A percentile compares a stretch with the other conserved stretches of the same genome.
phyloP scores from a whole-genome alignment of 2,329 filamentous ascomycete species.

The Ophidiomyces ophidiicola region DNA sequence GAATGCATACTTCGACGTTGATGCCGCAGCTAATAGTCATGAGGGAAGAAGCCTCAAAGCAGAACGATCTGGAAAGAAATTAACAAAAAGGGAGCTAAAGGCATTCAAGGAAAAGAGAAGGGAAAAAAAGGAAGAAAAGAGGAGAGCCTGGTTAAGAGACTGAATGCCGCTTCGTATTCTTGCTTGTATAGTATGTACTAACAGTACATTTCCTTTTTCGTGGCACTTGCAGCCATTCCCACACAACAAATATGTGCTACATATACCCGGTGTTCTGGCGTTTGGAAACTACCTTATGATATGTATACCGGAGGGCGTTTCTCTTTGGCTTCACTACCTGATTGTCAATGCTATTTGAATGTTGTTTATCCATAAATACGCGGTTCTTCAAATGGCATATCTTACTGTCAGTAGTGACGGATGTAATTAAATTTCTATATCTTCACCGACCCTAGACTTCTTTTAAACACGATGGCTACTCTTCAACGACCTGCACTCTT shows the following conservation, averaged over 20 bases:
- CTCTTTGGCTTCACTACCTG: neutral
- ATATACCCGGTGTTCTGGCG: slow-evolving; percentile 10
- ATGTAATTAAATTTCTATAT: no score
- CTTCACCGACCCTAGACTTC: no score
- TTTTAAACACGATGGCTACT: no score
- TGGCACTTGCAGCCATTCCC: neutral
- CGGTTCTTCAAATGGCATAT: no score
- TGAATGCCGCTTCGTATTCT: slow-evolving; percentile 34
- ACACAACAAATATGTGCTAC: neutral
- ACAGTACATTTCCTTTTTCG: slow-evolving; percentile 2
- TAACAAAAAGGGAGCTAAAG: slow-evolving; percentile 75
- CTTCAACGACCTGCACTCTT: no score
- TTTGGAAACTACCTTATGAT: slow-evolving; percentile 2
- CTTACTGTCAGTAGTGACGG: no score
- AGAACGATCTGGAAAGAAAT: slow-evolving; percentile 73
- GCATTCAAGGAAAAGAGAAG: slow-evolving; percentile 81
- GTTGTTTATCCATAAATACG: no score
- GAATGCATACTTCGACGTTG: slow-evolving; percentile 91
- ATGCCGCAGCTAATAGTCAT: slow-evolving; percentile 81
- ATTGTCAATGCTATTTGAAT: neutral
- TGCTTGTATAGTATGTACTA: neutral
- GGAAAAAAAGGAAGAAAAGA: slow-evolving; percentile 87
- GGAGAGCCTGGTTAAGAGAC: slow-evolving; percentile 79
- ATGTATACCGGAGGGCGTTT: slow-evolving; percentile 1
- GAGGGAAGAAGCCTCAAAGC: slow-evolving; percentile 84